Evolutionary conservation across 495 filamentous ascomycete genomes (phyloP), one percentile per base, ranked within the genome.

Genomic region (Aspergillus conjunctus): DNA sequence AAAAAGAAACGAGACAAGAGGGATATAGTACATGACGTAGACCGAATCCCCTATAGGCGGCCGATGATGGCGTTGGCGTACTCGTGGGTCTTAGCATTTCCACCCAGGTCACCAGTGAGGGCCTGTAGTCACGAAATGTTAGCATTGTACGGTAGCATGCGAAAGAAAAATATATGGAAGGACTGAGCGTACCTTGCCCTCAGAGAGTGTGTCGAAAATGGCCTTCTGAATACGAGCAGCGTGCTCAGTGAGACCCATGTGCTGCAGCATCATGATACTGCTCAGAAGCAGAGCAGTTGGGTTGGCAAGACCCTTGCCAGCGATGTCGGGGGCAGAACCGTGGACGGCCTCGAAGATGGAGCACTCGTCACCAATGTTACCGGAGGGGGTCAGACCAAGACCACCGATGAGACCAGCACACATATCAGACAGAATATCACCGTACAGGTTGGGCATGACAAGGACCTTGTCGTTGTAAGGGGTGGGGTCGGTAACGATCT

Each of bases 321-420:
- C 95, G 71, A 98, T 98, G 74, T 98, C 94, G 50, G 94, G 94
- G 34, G 94, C 94, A 46, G 92, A 97, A 68, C 94, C 94, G 80
- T 98, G 94, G 69, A 98, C 95, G 61, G 94, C 95, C 83, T 98
- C 94, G 84, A 98, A 98, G 80, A 98, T 98, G 68, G 91, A 94
- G 85, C 92, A 97, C 81, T 97, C 91, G 77, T 97, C 91, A 73
- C 94, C 95, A 71, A 98, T 98, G 83, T 98, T 98, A 67, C 93
- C 95, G 37, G 92, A 97, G 59, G 94, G 94, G 51, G 94, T 98
- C 37, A 98, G 85, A 71, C 94, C 94, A 60, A 98, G 88, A 76
- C 94, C 95, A 72, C 94, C 94, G 67, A 98, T 98, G 60, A 98
- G 83, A 80, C 95, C 94, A 67, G 94, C 94, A 79, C 94, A 98